These are phyloP conservation scores for Phaeolepiota aurea DNA, from an alignment of 768 basidiomycete genomes.

Conservation along the genomic window DNA sequence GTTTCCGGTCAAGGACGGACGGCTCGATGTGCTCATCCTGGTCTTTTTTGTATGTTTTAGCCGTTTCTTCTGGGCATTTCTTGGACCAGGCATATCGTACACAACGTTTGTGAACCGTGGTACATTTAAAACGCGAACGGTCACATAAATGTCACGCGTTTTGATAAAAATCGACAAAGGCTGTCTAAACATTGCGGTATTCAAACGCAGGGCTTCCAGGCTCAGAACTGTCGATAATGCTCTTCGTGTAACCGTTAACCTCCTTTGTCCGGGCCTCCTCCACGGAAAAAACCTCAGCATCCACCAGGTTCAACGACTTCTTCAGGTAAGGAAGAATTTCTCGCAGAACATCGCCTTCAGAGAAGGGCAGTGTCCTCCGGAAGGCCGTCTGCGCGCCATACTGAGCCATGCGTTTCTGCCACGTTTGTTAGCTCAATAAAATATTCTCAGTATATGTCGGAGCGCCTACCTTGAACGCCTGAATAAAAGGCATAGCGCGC, in stretches of 20 bases:
- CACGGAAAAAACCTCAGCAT: conserved; percentile 63
- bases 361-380: conserved; percentile 76
- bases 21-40: conserved; percentile 8
- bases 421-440: conserved; percentile 2
- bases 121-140: background rate
- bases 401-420: conserved; percentile 74
- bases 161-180: background rate
- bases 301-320: conserved; percentile 60
- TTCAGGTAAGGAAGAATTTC: conserved; percentile 77
- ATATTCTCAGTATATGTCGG: conserved; percentile 7
- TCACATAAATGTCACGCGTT: conserved; percentile 1
- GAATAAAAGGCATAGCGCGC: conserved; percentile 90
- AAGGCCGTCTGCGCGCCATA: conserved; percentile 73
- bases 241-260: conserved; percentile 52
- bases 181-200: conserved; percentile 63
- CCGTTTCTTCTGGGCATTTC: conserved; percentile 41
- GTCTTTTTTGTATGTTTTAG: conserved; percentile 26
- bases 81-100: conserved; percentile 50
- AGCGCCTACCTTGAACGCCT: conserved; percentile 75
- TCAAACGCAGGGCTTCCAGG: conserved; percentile 84
- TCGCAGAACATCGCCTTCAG: conserved; percentile 63
- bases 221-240: conserved; percentile 78
- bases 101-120: background rate
- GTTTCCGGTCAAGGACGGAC: background rate
- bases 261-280: conserved; percentile 55